Base-by-base conservation (phyloP, 495 filamentous ascomycete genomes). In the Xylaria palmicola region DNA sequence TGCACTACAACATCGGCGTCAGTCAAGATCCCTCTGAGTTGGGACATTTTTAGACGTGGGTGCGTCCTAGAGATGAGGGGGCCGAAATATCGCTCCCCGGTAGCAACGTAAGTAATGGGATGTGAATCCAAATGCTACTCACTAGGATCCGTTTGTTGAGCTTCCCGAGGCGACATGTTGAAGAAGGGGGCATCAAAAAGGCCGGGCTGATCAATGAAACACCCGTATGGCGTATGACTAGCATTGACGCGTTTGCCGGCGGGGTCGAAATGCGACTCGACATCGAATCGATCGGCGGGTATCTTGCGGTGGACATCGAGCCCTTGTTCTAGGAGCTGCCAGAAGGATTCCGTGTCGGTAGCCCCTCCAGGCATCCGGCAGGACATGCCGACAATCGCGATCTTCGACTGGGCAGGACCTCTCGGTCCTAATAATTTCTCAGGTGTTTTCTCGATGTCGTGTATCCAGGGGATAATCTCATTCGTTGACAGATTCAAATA, bases 171-270 rank as follows among this genome's bases (percentile, higher is more conserved):
- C 6, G 68, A 71, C 22, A 71, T 75, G 44, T 77, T 76, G 73
- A 85, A 85, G 68, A 85, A 83, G 22, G 73, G 68, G 50, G 83
- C 76, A 58, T 86, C 82, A 40, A 84, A 76, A 1, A 61, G 51
- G 52, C 74, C 72, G 0, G 65, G 36, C 30, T 64, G 54, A 43
- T 65, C 27, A 6, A 75, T 44, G 62, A 68, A 74, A 52, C 74
- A 74, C 0, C 75, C 74, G 22, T 36, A 39, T 0, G 0, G 47
- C 5, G 47, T 50, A 5, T 50, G 26, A 17, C 26, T 30, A 1
- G 47, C 9, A 13, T 50, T 50, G 0, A 13, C 7, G 12, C 2
- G 3, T 9, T 50, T 50, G 0, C 47, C 3, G 2, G 10, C 7
- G 0, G 47, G 47, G 9, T 50, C 47, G 5, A 4, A 50, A 50